Evolutionary conservation across 495 filamentous ascomycete species (phyloP), one percentile per base, ranked within the genome.

Genomic region (Alectoria sarmentosa): DNA sequence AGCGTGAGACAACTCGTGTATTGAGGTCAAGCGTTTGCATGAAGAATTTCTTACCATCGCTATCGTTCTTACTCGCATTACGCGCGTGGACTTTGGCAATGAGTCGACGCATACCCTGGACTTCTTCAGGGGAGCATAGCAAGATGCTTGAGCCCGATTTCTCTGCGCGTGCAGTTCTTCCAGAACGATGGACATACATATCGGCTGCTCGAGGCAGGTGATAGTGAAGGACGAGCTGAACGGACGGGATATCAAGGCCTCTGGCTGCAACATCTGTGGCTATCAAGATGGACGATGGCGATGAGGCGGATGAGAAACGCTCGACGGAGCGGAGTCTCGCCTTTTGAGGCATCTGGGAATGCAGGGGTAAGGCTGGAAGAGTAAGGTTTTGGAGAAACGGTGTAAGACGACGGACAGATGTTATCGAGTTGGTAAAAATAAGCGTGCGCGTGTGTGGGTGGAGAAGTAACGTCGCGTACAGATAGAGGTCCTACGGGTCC

Each of bases 191-290:
- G 32, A 98, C 91, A 71, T 98, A 98, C 65, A 85, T 86, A 75
- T 98, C 94, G 32, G 94, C 94, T 19, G 91, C 78, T 60, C 92
- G 89, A 10, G 94, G 94, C 14, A 96, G 86, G 76, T 98, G 95
- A 76, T 98, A 98, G 73, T 98, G 94, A 30, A 98, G 74, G 36
- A 98, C 85, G 32, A 92, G 80, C 60, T 96, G 85, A 52, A 98
- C 90, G 37, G 83, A 84, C 57, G 89, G 88, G 72, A 98, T 96
- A 76, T 98, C 94, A 59, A 98, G 85, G 71, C 94, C 94, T 65
- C 94, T 86, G n/a, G 95, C 93, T 1, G 94, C 95, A 52, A 98
- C 92, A 72, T 98, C 94, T 4, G 94, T 98, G 2, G 95, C 93
- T 15, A 98, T 82, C 3, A 98, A 84, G 60, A 97, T 89, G 5